Evolutionary conservation across 2,329 filamentous ascomycete species (phyloP), one percentile per base, ranked within the genome.

Genomic region (Anthostomella pinea): DNA sequence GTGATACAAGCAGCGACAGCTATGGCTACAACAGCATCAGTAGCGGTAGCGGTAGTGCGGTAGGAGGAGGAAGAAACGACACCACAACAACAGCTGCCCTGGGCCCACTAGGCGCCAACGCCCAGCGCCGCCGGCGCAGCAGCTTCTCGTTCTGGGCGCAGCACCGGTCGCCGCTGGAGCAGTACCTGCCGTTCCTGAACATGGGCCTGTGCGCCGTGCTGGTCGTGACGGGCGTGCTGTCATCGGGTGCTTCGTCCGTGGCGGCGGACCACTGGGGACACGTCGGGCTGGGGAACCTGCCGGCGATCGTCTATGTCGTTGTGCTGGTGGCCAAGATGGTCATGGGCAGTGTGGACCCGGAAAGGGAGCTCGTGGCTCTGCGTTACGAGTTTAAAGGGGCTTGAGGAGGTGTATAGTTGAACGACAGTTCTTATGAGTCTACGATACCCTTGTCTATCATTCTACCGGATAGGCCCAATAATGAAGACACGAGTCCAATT

Each of bases 331-430:
- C 78, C 19, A 81, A 87, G 61, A 63, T 76, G 33, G 69, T 84
- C 53, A 81, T 89, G 74, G 72, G 73, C 3, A 72, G 79, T 30
- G 75, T 89, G 7, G 82, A 89, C 62, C 75, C 85, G 5, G 80
- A 77, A 54, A 64, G 68, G 44, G 83, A 85, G 53, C 61, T 90
- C 50, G 66, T 72, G 31, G 66, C 63, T 35, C 65, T 87, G 53
- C 77, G 67, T 57, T 86, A 87, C 63, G 69, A 72, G 35, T 83
- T 79, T 54, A 87, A 83, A 54, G 82, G 83, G 3, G 83, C 81
- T 31, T 57, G 22, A 43, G 11, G 11, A 11, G 11, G 18, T 3
- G 27, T 7, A 26, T 11, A 14, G 6, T 26, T 9, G 24, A 10
- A 11, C 11, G 21, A 11, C 7, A 22, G 11, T 22, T 22, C n/a